These are phyloP conservation scores for Phalaenopsis equestris DNA, from an alignment of 106 monocot genomes.

Conservation along the genomic window DNA sequence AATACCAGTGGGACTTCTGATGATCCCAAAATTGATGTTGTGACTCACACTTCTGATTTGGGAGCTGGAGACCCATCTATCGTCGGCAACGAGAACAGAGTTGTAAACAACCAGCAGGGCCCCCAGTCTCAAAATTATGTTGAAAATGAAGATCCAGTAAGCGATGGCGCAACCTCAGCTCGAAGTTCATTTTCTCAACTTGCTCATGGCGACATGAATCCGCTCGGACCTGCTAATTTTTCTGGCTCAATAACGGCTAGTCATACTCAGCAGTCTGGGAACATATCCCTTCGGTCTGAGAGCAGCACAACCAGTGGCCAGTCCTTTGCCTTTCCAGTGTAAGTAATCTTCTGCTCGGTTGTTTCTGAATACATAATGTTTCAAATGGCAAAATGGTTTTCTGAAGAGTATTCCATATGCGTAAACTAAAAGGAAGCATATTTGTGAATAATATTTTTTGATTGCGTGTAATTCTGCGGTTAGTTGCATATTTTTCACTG, in stretches of 20 bases:
- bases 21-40: not conserved
- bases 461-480: no score
- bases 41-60: not conserved
- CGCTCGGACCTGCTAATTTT: conserved; percentile 22
- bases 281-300: not conserved
- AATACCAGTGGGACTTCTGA: not conserved
- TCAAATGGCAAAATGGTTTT: no score
- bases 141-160: conserved; percentile 5
- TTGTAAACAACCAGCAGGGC: not conserved
- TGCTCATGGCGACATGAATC: conserved; percentile 23
- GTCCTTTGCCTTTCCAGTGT: conserved; percentile 28
- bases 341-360: conserved; percentile 15
- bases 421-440: no score
- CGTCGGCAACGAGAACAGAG: not conserved
- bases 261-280: conserved; percentile 62
- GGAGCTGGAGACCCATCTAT: not conserved
- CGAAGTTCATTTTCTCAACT: conserved; percentile 27
- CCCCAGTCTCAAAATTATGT: not conserved
- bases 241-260: conserved; percentile 31
- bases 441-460: no score
- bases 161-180: conserved; percentile 18
- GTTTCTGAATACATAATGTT: no score
- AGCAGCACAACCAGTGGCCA: not conserved
- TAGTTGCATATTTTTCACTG: no score
- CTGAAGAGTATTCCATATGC: no score